These are phyloP conservation scores for Mycena galopus DNA, from an alignment of 768 basidiomycete species.

Conservation along the genomic window DNA sequence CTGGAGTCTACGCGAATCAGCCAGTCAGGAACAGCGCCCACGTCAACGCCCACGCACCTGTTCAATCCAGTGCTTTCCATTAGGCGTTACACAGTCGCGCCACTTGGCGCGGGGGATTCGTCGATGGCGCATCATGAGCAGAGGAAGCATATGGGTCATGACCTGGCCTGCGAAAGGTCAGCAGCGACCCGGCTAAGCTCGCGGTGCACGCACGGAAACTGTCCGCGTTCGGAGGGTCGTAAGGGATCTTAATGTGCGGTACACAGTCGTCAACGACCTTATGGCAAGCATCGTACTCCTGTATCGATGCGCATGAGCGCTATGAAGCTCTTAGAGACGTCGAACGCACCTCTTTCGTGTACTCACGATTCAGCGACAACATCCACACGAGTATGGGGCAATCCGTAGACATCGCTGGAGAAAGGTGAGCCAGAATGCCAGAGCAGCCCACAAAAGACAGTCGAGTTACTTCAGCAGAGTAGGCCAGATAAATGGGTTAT, in stretches of 20 bases:
- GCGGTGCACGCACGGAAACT: constrained; percentile 68
- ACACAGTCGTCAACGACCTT: constrained; percentile 72
- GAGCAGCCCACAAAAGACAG: not conserved
- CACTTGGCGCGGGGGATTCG: constrained; percentile 83
- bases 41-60: constrained; percentile 59
- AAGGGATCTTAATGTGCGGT: constrained; percentile 65
- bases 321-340: constrained; percentile 18
- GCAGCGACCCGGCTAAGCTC: constrained; percentile 5
- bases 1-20: constrained; percentile 56
- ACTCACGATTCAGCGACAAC: constrained; percentile 81
- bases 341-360: constrained; percentile 69
- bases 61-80: constrained; percentile 87
- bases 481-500: not conserved
- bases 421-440: constrained; percentile 1
- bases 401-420: constrained; percentile 47
- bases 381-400: constrained; percentile 86
- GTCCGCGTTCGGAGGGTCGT: constrained; percentile 71
- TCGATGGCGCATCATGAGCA: constrained; percentile 89
- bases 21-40: constrained; percentile 7
- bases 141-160: constrained; percentile 80
- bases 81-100: constrained; percentile 70
- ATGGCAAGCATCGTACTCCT: constrained; percentile 84
- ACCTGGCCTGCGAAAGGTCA: constrained; percentile 64
- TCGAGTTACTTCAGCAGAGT: not conserved
- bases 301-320: constrained; percentile 31